Evolutionary conservation across 768 basidiomycete genomes (phyloP), one percentile per base, ranked within the genome.

Genomic region (Suillus hirtellus): DNA sequence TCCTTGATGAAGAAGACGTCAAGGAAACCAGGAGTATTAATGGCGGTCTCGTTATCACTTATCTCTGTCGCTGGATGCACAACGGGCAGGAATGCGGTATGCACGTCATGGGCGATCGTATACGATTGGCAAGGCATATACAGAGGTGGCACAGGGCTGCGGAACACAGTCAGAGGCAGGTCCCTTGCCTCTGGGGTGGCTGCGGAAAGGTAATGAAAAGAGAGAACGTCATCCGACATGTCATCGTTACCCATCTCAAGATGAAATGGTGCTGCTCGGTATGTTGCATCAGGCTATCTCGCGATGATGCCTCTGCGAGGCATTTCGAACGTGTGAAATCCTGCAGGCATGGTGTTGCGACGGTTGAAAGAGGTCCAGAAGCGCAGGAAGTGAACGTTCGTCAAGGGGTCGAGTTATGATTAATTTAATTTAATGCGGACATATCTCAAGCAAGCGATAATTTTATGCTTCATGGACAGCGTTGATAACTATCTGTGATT

Each of bases 271-370:
- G 50, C 55, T 76, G 73, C 34, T 68, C 68, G 14, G 70, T 70
- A 61, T 74, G 73, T 31, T 60, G 54, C 21, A 65, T 58, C 44
- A 63, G 64, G 61, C 69, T 76, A 24, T 74, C 73, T 59, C 73
- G 73, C 64, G 75, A 76, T 17, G 73, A 74, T 64, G 74, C 73
- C 42, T 70, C 74, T 47, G 68, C 69, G 55, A 70, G 73, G 7
- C 73, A 74, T 59, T 66, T 76, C 27, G 71, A 75, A 64, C 73
- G 73, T 59, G 68, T 73, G 67, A 53, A 31, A 24, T 67, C 68
- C 21, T 67, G 64, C n/a, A 67, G 66, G 68, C 64, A 42, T n/a
- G 52, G 52, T 34, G 52, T 53, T n/a, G 52, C 52, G 19, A 53
- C 31, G 10, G 31, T 53, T 53, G 52, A 53, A 34, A n/a, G 52